phyloP scores from a whole-genome alignment of 1,284 basidiomycete species.

The Apiotrichum domesticum region DNA sequence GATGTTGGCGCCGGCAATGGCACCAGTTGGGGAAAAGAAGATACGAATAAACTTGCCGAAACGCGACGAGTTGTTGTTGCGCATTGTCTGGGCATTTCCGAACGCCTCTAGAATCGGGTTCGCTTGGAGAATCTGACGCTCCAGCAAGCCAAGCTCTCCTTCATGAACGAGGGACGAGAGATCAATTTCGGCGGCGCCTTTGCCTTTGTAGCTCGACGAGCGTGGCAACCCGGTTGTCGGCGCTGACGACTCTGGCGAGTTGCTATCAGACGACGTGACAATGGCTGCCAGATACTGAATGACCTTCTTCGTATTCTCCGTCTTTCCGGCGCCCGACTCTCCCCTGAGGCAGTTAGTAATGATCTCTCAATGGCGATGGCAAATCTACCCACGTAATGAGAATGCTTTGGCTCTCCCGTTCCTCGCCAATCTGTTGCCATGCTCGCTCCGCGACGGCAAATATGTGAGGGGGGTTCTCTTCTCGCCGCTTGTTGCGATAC shows the following conservation, averaged over 20 bases:
- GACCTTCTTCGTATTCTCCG: conserved; percentile 99
- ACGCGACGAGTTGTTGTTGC: conserved; percentile 98
- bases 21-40: conserved; percentile 85
- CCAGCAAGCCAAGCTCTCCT: conserved; percentile 76
- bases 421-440: conserved; percentile 97
- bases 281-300: conserved; percentile 99
- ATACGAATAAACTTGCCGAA: conserved; percentile 96
- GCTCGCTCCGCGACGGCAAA: conserved; percentile 96
- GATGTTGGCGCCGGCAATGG: conserved; percentile 95
- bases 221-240: conserved; percentile 39
- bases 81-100: conserved; percentile 96
- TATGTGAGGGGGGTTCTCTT: conserved; percentile 93
- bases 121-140: conserved; percentile 94
- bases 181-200: conserved; percentile 31
- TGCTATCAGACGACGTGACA: conserved; percentile 63
- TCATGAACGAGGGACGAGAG: conserved; percentile 44
- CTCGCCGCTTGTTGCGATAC: conserved; percentile 84
- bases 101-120: conserved; percentile 98
- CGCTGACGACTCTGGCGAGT: conserved; percentile 23
- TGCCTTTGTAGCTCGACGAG: conserved; percentile 44
- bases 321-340: conserved; percentile 98
- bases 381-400: conserved; percentile 76
- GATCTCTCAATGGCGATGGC: not conserved
- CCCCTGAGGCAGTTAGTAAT: conserved; percentile 55
- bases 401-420: conserved; percentile 95